Evolutionary conservation across 1,284 basidiomycete genomes (phyloP), one percentile per base, ranked within the genome.

Genomic region (Leccinum cinnamomeum): DNA sequence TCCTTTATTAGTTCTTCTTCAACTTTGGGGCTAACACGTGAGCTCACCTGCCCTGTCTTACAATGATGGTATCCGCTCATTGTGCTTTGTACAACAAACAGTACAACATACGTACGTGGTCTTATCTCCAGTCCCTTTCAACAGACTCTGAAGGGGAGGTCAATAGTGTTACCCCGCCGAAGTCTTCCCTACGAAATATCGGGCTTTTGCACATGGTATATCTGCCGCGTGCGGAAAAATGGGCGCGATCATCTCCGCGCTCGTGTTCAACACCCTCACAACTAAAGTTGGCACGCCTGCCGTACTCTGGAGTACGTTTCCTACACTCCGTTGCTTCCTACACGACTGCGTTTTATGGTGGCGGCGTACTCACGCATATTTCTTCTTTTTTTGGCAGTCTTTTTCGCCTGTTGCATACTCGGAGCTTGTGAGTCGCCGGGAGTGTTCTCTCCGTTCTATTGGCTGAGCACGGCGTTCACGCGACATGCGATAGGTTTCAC

Each of bases 1-100:
- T 11, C 16, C 5, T n/a, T 37, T 5, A 56, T 5, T 72, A 89
- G 79, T 89, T 89, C 79, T 89, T 89, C 78, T 88, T 89, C 78
- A 89, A 89, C 76, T 90, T 89, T 72, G 92, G 92, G n/a, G 90
- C 94, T n/a, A 96, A 95, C 77, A 82, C 90, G 81, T 85, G 70
- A 66, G 82, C 79, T 35, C 20, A 20, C 58, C 8, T 8, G 11
- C 23, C 23, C 23, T 44, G 46, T 44, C 23, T 62, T 60, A 11
- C 30, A 37, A 57, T 12, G 6, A 41, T 14, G 8, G 37, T 54
- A 57, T 63, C 33, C 44, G 33, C 53, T 66, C 33, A 67, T 58
- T 54, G 10, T 51, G 46, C n/a, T 44, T 56, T 16, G 57, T 53
- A 6, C 57, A 8, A 61, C 33, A 5, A 35, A 50, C 59, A 84